Conservation (phyloP, 306 rosid genomes). For the Fragaria vesca region DNA sequence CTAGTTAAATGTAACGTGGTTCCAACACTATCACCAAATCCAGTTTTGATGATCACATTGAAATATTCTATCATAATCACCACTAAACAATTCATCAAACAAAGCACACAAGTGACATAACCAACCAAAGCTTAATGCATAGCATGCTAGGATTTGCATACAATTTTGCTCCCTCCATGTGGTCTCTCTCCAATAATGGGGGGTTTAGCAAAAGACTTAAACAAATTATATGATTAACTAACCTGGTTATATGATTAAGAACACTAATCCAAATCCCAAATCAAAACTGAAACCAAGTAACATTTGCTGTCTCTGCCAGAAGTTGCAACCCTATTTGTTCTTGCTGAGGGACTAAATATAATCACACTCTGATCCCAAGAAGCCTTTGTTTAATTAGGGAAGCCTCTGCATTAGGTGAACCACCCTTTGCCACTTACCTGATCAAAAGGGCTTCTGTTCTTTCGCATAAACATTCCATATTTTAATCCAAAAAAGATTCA, state of each 20-base stretch:
- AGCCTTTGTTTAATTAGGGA: slow-evolving; percentile 24
- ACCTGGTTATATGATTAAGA: neutral
- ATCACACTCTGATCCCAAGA: slow-evolving; percentile 52
- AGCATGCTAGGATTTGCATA: slow-evolving; percentile 6
- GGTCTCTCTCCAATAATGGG: slow-evolving; percentile 44
- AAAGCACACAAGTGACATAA: too few species aligned
- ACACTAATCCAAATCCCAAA: slow-evolving; percentile 18
- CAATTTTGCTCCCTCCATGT: slow-evolving; percentile 37
- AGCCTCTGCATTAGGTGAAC: slow-evolving; percentile 27
- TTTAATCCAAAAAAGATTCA: slow-evolving; percentile 9
- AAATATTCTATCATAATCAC: slow-evolving; percentile 1
- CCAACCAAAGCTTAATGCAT: neutral
- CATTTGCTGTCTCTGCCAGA: slow-evolving; percentile 16
- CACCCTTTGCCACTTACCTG: slow-evolving; percentile 28
- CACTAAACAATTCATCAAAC: slow-evolving; percentile 3
- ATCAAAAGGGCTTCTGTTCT: slow-evolving; percentile 19
- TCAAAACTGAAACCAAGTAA: slow-evolving; percentile 18
- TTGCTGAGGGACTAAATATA: neutral
- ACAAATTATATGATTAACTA: too few species aligned
- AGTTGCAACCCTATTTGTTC: slow-evolving; percentile 34
- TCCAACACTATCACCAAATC: slow-evolving; percentile 22
- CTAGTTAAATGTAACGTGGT: slow-evolving; percentile 17
- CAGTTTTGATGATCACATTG: slow-evolving; percentile 13
- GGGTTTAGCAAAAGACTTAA: slow-evolving; percentile 20
- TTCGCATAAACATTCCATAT: slow-evolving; percentile 34